phyloP scores from a whole-genome alignment of 495 filamentous ascomycete genomes.

The Podospora anserina region DNA sequence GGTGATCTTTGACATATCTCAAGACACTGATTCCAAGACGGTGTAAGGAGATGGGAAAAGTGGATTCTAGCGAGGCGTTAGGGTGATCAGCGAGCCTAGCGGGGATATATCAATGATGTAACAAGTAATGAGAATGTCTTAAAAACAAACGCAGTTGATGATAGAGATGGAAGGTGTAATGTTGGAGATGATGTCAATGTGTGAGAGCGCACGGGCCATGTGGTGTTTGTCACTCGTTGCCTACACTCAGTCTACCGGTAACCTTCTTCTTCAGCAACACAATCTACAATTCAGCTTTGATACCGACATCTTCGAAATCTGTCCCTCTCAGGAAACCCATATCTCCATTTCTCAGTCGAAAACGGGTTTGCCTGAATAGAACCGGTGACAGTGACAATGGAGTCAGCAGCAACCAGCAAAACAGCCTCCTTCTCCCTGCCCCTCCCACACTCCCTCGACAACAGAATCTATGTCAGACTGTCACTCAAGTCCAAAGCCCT shows the following conservation, averaged over 20 bases:
- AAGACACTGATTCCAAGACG: neutral
- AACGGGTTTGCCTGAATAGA: neutral
- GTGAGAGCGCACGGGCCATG: conserved; percentile 4
- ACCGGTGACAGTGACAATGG: neutral
- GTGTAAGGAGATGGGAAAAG: neutral
- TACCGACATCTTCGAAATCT: neutral
- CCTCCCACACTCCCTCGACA: conserved; percentile 70
- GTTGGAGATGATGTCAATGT: neutral
- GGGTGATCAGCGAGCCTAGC: neutral
- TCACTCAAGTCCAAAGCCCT: conserved; percentile 63
- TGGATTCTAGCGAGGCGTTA: neutral
- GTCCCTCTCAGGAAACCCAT: too few species aligned
- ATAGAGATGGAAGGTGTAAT: neutral
- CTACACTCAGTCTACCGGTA: neutral
- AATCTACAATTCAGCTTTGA: neutral
- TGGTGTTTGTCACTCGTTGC: conserved; percentile 1
- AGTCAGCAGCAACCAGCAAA: neutral
- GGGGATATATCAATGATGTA: neutral
- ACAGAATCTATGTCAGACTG: conserved; percentile 75
- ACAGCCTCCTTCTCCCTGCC: conserved; percentile 32
- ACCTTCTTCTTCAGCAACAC: neutral
- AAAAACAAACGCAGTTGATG: too few species aligned
- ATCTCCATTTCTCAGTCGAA: too few species aligned
- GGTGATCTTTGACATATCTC: too few species aligned
- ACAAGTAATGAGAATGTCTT: neutral